A percentile compares a stretch with the other conserved stretches of the same genome.
phyloP scores from a whole-genome alignment of 352 stramenopile genomes.

The Phytophthora tubulina region DNA sequence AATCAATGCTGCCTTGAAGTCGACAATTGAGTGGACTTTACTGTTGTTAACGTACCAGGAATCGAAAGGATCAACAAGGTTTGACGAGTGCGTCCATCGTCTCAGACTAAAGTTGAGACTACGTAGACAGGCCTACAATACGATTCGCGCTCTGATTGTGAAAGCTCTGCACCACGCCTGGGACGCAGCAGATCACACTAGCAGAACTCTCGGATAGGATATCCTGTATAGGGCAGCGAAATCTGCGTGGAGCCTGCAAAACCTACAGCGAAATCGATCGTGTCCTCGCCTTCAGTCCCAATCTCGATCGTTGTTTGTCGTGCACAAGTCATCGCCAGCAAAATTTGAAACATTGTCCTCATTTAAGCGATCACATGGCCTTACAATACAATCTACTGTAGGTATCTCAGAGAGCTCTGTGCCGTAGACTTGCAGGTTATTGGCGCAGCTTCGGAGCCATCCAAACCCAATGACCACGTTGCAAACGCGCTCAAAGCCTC shows the following conservation, averaged over 20 bases:
- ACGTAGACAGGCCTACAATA: neutral
- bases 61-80: neutral
- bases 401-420: neutral
- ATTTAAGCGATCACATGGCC: no score
- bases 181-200: slow-evolving; percentile 11
- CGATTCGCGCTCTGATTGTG: slow-evolving; percentile 5
- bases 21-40: neutral
- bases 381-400: no score
- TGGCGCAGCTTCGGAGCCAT: neutral
- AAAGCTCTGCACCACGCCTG: neutral
- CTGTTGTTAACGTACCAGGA: neutral
- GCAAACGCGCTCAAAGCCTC: slow-evolving; percentile 6
- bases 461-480: neutral
- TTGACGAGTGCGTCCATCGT: neutral
- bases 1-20: neutral
- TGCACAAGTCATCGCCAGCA: neutral
- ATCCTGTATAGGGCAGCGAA: slow-evolving; percentile 18
- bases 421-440: neutral
- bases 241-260: neutral
- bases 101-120: neutral
- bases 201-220: neutral
- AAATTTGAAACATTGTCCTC: neutral
- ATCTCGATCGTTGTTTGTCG: neutral
- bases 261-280: neutral
- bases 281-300: neutral